Percentiles rank a stretch among this genome's conserved stretches.
Conservation (phyloP, 495 filamentous ascomycete species). For the Corynascus novoguineensis region DNA sequence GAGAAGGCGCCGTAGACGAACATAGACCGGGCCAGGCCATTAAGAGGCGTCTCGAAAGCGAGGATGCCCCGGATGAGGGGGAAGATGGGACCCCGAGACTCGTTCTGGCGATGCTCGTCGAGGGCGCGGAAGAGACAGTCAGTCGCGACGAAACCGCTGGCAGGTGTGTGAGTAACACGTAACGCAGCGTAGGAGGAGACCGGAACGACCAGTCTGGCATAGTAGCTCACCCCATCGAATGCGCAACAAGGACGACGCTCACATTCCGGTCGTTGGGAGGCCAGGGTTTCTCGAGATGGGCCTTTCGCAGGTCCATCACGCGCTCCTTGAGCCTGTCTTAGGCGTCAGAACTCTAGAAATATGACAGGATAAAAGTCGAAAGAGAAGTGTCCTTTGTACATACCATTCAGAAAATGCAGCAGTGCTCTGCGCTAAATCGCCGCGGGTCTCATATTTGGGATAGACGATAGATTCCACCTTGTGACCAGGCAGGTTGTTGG, state of each 20-base stretch:
- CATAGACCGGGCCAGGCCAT: constrained; percentile 82
- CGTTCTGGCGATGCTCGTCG: constrained; percentile 34
- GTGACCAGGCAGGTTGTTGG: constrained; percentile 64
- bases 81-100: constrained; percentile 43
- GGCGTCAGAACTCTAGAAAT: background rate
- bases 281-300: constrained; percentile 61
- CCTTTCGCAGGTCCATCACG: constrained; percentile 84
- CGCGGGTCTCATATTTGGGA: constrained; percentile 87
- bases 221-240: constrained; percentile 72
- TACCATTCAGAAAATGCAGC: constrained; percentile 78
- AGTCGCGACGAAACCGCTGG: constrained; percentile 77
- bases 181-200: too few species aligned
- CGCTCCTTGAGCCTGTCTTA: constrained; percentile 72
- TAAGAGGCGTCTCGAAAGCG: constrained; percentile 90
- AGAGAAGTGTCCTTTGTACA: constrained; percentile 37
- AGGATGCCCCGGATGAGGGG: constrained; percentile 74
- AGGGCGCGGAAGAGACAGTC: constrained; percentile 64
- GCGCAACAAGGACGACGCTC: constrained; percentile 75
- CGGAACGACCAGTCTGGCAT: too few species aligned
- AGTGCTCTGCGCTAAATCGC: constrained; percentile 74
- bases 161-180: background rate
- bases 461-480: constrained; percentile 68
- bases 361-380: background rate
- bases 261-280: constrained; percentile 85
- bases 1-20: constrained; percentile 87